These are phyloP conservation scores for Penicillium palitans DNA, from an alignment of 2,329 filamentous ascomycete genomes.

Conservation along the genomic window DNA sequence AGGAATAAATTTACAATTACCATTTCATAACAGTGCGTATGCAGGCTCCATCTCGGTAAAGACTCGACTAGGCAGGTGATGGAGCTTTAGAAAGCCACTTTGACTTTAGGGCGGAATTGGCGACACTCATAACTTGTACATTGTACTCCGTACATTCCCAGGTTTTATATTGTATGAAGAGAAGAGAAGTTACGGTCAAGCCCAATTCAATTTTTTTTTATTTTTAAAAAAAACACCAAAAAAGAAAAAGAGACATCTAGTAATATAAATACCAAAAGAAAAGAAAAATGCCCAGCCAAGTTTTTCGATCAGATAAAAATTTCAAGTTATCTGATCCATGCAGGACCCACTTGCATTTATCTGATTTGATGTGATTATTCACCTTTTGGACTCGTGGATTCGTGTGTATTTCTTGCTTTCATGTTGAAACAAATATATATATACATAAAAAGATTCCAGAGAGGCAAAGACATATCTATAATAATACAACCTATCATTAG, in stretches of 20 bases:
- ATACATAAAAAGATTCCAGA: background rate
- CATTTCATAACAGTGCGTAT: constrained; percentile 1
- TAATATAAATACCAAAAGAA: background rate
- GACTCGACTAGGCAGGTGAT: constrained; percentile 10
- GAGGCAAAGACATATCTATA: background rate
- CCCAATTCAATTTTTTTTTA: background rate
- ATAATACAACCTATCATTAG: background rate
- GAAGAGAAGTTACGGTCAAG: background rate
- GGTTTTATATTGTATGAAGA: background rate
- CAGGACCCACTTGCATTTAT: constrained; percentile 9
- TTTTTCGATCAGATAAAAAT: constrained; percentile 21
- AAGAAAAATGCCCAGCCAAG: background rate
- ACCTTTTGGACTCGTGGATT: background rate
- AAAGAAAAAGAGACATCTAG: background rate
- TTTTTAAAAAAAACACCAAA: background rate
- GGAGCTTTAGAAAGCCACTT: background rate
- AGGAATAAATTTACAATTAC: background rate
- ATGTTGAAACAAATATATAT: background rate
- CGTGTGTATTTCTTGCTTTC: background rate
- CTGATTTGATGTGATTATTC: constrained; percentile 8
- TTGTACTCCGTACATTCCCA: background rate
- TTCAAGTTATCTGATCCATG: constrained; percentile 23
- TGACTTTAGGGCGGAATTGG: background rate
- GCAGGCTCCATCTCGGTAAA: constrained; percentile 3
- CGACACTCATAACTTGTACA: background rate